These are phyloP conservation scores for Colletotrichum euphorbiae DNA, from an alignment of 2,329 filamentous ascomycete species.

Conservation along the genomic window DNA sequence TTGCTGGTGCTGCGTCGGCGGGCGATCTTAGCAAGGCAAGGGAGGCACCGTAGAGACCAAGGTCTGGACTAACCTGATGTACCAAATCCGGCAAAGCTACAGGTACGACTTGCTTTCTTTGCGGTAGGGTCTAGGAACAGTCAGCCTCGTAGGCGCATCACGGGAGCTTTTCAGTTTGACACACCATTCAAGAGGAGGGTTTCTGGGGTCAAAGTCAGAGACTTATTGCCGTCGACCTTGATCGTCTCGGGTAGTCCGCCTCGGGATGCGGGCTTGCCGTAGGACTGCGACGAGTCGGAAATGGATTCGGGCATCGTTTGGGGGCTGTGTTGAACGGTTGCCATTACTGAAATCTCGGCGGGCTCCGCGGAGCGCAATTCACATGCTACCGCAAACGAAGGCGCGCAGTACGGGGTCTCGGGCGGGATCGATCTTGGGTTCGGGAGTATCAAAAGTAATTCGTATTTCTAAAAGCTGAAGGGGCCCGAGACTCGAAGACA, in stretches of 20 bases:
- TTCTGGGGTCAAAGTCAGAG: conserved; percentile 48
- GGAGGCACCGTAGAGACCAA: background rate
- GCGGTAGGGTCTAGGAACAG: conserved; percentile 25
- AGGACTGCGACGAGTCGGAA: conserved; percentile 35
- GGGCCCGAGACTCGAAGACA: background rate
- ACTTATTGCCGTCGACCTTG: conserved; percentile 47
- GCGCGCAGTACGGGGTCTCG: conserved; percentile 1
- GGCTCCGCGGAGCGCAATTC: conserved; percentile 30
- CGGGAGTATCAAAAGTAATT: background rate
- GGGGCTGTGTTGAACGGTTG: conserved; percentile 1
- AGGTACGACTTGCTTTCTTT: conserved; percentile 40
- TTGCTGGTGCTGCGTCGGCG: conserved; percentile 28
- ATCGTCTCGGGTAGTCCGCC: conserved; percentile 29
- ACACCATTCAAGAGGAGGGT: conserved; percentile 51
- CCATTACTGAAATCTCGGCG: conserved; percentile 20
- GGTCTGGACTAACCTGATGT: conserved; percentile 22
- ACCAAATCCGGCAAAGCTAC: conserved; percentile 38
- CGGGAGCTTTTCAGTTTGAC: conserved; percentile 27
- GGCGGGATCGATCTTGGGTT: background rate
- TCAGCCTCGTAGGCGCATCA: conserved; percentile 28
- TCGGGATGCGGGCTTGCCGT: conserved; percentile 34
- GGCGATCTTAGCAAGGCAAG: conserved; percentile 4
- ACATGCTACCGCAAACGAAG: conserved; percentile 8
- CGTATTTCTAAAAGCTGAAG: conserved; percentile 11
- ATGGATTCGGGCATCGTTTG: conserved; percentile 32